Evolutionary conservation across 495 filamentous ascomycete genomes (phyloP).

Genomic region (Hypoxylon lenormandii): DNA sequence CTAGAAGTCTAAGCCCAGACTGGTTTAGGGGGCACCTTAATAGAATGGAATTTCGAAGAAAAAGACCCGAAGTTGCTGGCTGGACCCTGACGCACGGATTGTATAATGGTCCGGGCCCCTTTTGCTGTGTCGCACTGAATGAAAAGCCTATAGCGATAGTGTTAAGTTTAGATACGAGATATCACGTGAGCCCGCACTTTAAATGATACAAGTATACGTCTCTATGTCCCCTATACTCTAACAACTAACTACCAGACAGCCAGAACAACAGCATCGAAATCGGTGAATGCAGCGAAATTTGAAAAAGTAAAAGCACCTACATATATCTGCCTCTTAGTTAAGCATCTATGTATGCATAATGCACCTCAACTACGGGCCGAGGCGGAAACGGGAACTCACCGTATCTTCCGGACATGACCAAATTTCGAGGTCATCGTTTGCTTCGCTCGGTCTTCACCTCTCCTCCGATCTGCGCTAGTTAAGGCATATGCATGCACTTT

Average conservation of each 20-base stretch:
- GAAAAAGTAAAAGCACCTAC: too few relatives aligned
- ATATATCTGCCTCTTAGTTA: background rate
- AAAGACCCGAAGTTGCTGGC: background rate
- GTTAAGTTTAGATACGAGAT: background rate
- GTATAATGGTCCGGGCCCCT: constrained; percentile 22
- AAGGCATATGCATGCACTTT: constrained; percentile 34
- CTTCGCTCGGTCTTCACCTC: constrained; percentile 2
- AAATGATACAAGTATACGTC: too few relatives aligned
- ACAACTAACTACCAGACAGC: too few relatives aligned
- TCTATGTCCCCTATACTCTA: too few relatives aligned
- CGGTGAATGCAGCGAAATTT: background rate
- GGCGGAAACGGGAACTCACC: constrained; percentile 23
- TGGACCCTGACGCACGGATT: constrained; percentile 17
- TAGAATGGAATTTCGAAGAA: background rate
- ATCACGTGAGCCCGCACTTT: too few relatives aligned
- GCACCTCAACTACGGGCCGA: background rate
- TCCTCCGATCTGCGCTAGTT: too few relatives aligned
- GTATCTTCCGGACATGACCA: constrained; percentile 12
- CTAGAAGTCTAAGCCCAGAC: background rate
- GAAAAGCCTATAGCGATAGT: background rate
- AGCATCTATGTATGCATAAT: too few relatives aligned
- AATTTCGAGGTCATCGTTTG: constrained; percentile 18
- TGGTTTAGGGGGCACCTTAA: too few relatives aligned
- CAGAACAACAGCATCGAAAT: too few relatives aligned
- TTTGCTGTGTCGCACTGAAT: constrained; percentile 18